Percentiles rank a stretch among this genome's conserved stretches.
phyloP scores from a whole-genome alignment of 75 land plant genomes.

The Cupressus sempervirens region DNA sequence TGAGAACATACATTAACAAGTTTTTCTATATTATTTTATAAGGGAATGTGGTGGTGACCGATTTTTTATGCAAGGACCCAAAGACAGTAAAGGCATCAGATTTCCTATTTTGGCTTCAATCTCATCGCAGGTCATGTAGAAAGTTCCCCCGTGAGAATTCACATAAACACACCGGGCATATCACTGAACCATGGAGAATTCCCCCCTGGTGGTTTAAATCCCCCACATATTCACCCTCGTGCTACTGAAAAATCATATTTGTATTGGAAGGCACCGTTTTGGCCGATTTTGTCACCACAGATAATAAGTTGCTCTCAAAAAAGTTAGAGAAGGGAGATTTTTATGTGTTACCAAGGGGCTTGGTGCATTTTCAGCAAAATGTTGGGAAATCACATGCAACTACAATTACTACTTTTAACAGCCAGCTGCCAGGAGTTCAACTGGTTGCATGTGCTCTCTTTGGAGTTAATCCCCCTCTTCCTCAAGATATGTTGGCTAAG shows the following conservation, averaged over 20 bases:
- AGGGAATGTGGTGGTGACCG: neutral
- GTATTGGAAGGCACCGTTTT: slow-evolving; percentile 41
- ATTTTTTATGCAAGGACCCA: slow-evolving; percentile 9
- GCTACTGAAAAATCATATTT: slow-evolving; percentile 42
- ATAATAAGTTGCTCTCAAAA: slow-evolving; percentile 25
- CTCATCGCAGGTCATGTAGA: slow-evolving; percentile 31
- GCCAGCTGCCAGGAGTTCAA: slow-evolving; percentile 51
- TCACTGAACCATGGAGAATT: slow-evolving; percentile 47
- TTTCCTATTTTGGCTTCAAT: slow-evolving; percentile 9
- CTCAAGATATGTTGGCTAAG: slow-evolving; percentile 30
- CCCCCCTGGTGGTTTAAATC: slow-evolving; percentile 45
- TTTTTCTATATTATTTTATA: neutral
- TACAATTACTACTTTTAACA: slow-evolving; percentile 41
- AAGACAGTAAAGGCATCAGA: neutral
- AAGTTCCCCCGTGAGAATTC: slow-evolving; percentile 49
- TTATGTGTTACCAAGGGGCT: slow-evolving; percentile 56
- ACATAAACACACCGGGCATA: slow-evolving; percentile 52
- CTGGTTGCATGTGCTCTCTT: slow-evolving; percentile 26
- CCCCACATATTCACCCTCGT: slow-evolving; percentile 64
- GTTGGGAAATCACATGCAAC: slow-evolving; percentile 35
- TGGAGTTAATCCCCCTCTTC: slow-evolving; percentile 32
- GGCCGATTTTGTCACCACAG: slow-evolving; percentile 54
- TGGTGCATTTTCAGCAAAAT: slow-evolving; percentile 61
- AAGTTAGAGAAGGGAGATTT: slow-evolving; percentile 40
- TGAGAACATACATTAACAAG: no score